Evolutionary conservation across 2,329 filamentous ascomycete species (phyloP), one percentile per base, ranked within the genome.

Genomic region (Pestalotiopsis sp.): DNA sequence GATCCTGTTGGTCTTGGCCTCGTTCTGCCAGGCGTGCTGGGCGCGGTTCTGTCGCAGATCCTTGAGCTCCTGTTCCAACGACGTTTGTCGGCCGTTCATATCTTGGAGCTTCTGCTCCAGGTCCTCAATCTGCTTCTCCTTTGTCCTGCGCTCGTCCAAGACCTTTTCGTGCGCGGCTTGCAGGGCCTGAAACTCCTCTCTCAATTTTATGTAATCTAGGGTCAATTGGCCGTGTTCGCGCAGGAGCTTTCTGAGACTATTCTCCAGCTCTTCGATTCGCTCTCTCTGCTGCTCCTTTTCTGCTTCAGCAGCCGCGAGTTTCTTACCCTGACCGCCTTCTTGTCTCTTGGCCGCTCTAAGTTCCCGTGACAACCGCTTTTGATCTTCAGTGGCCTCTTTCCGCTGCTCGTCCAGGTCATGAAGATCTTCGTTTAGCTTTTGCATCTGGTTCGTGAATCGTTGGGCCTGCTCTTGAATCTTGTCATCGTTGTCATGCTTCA

Each of bases 181-280:
- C 31, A 61, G 38, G 59, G 45, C 52, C 9, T 68, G 27, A 38
- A 13, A 13, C n/a, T 67, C 57, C 57, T 61, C 11, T 39, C 62
- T 62, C 23, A 52, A 13, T n/a, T 20, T 31, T 6, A 41, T 11
- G n/a, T 60, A 56, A 11, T 25, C 14, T 12, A 27, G 12, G 57
- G 6, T 9, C 23, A 60, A 60, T n/a, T 6, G 2, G 4, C 13
- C 13, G 17, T 13, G 25, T 41, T 64, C 23, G 23, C 23, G 23
- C 23, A 23, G 23, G 23, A 23, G 23, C 3, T 23, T 23, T 23
- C 23, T 23, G 23, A 23, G 23, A 23, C 23, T 23, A 23, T 23
- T 39, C 38, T 39, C 31, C 13, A 60, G 57, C 20, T 60, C 6
- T 23, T 62, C 57, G 57, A 25, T 59, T 52, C 14, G 27, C 27